These are phyloP conservation scores for Aureococcus anophagefferens DNA, from an alignment of 108 stramenopile genomes.

Conservation along the genomic window DNA sequence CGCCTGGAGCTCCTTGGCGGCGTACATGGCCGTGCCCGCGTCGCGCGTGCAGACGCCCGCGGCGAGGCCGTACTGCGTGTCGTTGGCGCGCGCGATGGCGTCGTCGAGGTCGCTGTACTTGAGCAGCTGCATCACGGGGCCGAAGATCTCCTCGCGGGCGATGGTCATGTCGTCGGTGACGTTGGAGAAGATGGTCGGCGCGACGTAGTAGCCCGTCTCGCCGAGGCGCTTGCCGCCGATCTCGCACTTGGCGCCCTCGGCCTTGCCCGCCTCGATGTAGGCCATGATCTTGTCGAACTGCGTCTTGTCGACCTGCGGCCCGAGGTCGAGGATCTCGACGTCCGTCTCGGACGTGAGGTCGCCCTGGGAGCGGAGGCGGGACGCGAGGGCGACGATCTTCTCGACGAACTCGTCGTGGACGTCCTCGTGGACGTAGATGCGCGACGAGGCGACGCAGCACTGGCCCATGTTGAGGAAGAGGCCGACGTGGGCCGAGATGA, in stretches of 20 bases:
- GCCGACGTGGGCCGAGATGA: constrained; percentile 41
- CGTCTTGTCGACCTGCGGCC: constrained; percentile 37
- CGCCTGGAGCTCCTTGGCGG: constrained; percentile 39
- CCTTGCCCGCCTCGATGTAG: constrained; percentile 32
- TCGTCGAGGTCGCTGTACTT: constrained; percentile 71
- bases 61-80: constrained; percentile 60
- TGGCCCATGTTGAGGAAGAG: constrained; percentile 63
- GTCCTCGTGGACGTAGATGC: constrained; percentile 52
- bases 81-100: constrained; percentile 57
- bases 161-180: constrained; percentile 35
- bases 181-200: constrained; percentile 22
- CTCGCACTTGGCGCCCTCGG: constrained; percentile 28
- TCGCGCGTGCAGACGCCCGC: constrained; percentile 58
- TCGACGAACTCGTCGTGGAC: constrained; percentile 40
- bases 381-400: constrained; percentile 3
- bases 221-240: constrained; percentile 24
- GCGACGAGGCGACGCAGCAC: constrained; percentile 64
- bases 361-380: neutral
- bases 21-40: constrained; percentile 45
- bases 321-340: constrained; percentile 19
- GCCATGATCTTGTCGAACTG: constrained; percentile 27
- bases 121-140: constrained; percentile 46
- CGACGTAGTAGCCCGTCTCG: constrained; percentile 30
- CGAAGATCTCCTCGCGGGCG: constrained; percentile 53
- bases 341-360: neutral